Percentiles rank a stretch among this genome's conserved stretches.
Evolutionary conservation across 805 yeast species (phyloP).

Genomic region (Ogataea kodamae): DNA sequence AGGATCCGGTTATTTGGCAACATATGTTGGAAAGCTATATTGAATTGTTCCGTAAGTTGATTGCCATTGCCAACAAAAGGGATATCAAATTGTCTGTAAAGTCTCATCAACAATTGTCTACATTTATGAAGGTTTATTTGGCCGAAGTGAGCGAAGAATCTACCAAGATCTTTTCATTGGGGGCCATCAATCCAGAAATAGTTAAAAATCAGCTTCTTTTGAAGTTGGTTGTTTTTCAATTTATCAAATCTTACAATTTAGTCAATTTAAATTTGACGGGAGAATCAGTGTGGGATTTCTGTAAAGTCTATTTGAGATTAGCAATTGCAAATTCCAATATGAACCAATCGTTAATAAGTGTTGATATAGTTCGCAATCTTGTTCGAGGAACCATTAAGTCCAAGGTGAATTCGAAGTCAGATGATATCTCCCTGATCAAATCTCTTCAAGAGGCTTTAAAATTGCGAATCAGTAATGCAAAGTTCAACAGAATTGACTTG

Average conservation of each 20-base stretch:
- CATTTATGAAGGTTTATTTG: constrained; percentile 55
- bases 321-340: constrained; percentile 27
- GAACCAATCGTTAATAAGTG: constrained; percentile 31
- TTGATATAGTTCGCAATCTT: constrained; percentile 44
- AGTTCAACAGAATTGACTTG: constrained; percentile 45
- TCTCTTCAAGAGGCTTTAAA: constrained; percentile 52
- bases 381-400: constrained; percentile 54
- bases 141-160: constrained; percentile 61
- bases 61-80: constrained; percentile 26
- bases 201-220: constrained; percentile 46
- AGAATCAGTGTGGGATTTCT: constrained; percentile 62
- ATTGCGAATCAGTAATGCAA: constrained; percentile 42
- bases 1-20: constrained; percentile 82
- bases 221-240: constrained; percentile 47
- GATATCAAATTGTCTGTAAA: constrained; percentile 42
- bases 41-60: constrained; percentile 45
- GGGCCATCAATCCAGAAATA: constrained; percentile 70
- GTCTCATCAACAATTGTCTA: constrained; percentile 55
- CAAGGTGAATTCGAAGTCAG: constrained; percentile 46
- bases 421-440: constrained; percentile 43
- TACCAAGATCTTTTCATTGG: constrained; percentile 60
- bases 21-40: constrained; percentile 67
- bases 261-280: constrained; percentile 56
- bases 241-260: constrained; percentile 50
- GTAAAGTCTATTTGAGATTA: constrained; percentile 46